Evolutionary conservation across 2,329 filamentous ascomycete species (phyloP).

Genomic region (Sclerotinia minor): DNA sequence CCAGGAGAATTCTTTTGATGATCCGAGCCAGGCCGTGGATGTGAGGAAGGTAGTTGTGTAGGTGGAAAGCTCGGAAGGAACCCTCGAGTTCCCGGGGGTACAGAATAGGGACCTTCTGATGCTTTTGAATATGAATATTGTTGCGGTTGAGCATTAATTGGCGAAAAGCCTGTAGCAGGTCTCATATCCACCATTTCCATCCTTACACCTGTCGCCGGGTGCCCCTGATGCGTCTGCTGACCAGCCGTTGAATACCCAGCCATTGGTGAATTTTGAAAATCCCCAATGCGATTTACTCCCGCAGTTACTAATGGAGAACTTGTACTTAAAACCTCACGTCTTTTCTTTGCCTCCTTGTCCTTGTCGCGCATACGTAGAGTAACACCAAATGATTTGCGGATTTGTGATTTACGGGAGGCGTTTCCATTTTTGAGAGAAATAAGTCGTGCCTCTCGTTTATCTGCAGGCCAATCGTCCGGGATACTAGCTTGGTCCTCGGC

Average conservation of each 20-base stretch:
- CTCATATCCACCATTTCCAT: conserved; percentile 20
- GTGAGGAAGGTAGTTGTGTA: background rate
- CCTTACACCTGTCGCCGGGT: background rate
- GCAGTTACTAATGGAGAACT: background rate
- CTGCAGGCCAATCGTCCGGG: conserved; percentile 8
- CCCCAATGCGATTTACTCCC: background rate
- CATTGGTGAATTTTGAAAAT: background rate
- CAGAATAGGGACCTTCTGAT: background rate
- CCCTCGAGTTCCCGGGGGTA: background rate
- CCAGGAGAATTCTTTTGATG: background rate
- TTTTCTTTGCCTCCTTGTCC: conserved; percentile 33
- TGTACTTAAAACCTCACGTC: background rate
- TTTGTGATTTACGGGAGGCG: conserved; percentile 37
- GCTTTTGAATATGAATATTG: background rate
- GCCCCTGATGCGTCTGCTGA: background rate
- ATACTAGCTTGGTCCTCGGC: conserved; percentile 26
- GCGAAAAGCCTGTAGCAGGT: conserved; percentile 26
- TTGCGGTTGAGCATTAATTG: conserved; percentile 26
- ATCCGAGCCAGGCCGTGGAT: background rate
- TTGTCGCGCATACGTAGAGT: conserved; percentile 37
- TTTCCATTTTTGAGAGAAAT: conserved; percentile 36
- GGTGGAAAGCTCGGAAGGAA: background rate
- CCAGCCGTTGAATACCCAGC: background rate
- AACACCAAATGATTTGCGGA: conserved; percentile 36
- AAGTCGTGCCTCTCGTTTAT: conserved; percentile 25